A percentile compares a stretch with the other conserved stretches of the same genome.
Conservation (phyloP, 2,329 filamentous ascomycete species). For the Fusarium albosuccineum region DNA sequence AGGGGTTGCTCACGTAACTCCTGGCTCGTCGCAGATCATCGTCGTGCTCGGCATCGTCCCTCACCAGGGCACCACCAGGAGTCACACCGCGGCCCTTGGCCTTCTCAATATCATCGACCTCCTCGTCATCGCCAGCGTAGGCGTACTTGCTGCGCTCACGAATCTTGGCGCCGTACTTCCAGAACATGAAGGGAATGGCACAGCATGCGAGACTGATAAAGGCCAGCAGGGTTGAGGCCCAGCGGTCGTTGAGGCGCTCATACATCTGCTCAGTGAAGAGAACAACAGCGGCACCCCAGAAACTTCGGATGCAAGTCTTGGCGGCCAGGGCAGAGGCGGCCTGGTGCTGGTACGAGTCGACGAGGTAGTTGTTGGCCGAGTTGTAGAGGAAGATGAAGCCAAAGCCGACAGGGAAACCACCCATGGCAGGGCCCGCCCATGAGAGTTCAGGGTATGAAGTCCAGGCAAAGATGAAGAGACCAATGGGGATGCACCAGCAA, state of each 20-base stretch:
- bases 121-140: conserved; percentile 70
- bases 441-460: conserved; percentile 72
- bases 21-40: conserved; percentile 58
- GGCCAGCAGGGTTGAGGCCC: conserved; percentile 79
- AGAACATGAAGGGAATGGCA: conserved; percentile 86
- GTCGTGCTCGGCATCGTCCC: conserved; percentile 51
- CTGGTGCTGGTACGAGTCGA: conserved; percentile 75
- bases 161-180: conserved; percentile 79
- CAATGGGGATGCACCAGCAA: conserved; percentile 77
- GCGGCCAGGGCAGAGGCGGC: conserved; percentile 85
- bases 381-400: conserved; percentile 90
- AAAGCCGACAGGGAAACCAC: conserved; percentile 79
- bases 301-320: conserved; percentile 82
- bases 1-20: conserved; percentile 63
- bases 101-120: conserved; percentile 55
- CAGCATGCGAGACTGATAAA: conserved; percentile 84
- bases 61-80: conserved; percentile 40
- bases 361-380: conserved; percentile 80
- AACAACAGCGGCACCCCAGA: conserved; percentile 83
- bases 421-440: conserved; percentile 80
- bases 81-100: conserved; percentile 42
- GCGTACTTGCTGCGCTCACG: conserved; percentile 78
- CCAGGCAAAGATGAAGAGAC: conserved; percentile 71
- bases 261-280: conserved; percentile 90
- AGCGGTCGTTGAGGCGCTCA: conserved; percentile 76